These are phyloP conservation scores for Globisporangium cederbergense DNA, from an alignment of 352 stramenopile genomes.

Conservation along the genomic window DNA sequence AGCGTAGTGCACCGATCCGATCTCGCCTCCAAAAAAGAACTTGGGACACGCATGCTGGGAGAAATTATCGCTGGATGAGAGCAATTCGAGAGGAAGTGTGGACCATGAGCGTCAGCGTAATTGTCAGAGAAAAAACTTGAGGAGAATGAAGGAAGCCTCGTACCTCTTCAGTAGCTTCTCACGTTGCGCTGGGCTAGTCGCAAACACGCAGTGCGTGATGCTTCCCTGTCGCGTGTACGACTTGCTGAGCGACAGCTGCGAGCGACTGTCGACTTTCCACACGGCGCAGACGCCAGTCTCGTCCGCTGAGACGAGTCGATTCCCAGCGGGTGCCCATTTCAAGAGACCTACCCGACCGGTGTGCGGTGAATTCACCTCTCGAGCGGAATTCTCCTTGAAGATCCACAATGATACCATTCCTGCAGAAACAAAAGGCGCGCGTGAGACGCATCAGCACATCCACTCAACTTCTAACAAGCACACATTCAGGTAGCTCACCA, in stretches of 20 bases:
- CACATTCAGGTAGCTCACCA: slow-evolving; percentile 22
- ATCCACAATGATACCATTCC: slow-evolving; percentile 85
- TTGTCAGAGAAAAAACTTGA: neutral
- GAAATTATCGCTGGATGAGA: slow-evolving; percentile 36
- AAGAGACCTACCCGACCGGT: slow-evolving; percentile 74
- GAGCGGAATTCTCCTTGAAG: slow-evolving; percentile 60
- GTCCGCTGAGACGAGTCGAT: slow-evolving; percentile 88
- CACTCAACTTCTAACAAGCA: neutral
- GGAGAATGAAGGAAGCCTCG: neutral
- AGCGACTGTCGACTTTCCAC: slow-evolving; percentile 84
- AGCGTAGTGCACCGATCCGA: slow-evolving; percentile 86
- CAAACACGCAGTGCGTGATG: slow-evolving; percentile 88
- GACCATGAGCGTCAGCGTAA: neutral
- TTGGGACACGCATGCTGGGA: slow-evolving; percentile 61
- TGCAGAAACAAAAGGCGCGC: slow-evolving; percentile 13
- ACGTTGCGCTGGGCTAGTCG: slow-evolving; percentile 32
- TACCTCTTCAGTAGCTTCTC: slow-evolving; percentile 49
- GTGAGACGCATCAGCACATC: slow-evolving; percentile 1
- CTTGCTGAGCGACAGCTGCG: slow-evolving; percentile 69
- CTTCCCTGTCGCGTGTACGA: slow-evolving; percentile 86
- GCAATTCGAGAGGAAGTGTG: neutral
- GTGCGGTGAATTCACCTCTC: slow-evolving; percentile 84
- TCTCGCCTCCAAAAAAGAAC: slow-evolving; percentile 94
- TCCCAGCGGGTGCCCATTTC: slow-evolving; percentile 84
- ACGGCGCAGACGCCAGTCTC: slow-evolving; percentile 79